Percentiles rank a stretch among this genome's conserved stretches.
Evolutionary conservation across 345 rosid genomes (phyloP).

Genomic region (Acer negundo): DNA sequence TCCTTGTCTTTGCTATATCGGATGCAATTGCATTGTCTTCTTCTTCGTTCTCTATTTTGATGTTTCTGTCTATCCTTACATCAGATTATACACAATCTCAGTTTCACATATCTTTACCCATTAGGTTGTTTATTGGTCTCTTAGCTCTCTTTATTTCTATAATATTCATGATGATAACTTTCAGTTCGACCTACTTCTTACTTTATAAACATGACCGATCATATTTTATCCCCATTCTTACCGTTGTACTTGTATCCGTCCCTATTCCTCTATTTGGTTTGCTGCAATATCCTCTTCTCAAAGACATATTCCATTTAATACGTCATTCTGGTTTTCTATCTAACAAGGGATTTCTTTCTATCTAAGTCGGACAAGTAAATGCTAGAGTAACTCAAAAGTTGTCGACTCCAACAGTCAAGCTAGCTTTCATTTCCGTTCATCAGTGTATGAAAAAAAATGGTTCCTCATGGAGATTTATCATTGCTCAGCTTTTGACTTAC

Average conservation of each 20-base stretch:
- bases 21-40: background rate
- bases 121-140: background rate
- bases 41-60: background rate
- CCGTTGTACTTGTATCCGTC: background rate
- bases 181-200: background rate
- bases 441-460: too few species aligned
- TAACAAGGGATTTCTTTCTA: too few species aligned
- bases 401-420: background rate
- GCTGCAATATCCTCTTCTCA: background rate
- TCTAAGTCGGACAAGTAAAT: background rate
- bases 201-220: too few species aligned
- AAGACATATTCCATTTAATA: too few species aligned
- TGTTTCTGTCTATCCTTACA: conserved; percentile 15
- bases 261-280: background rate
- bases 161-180: conserved; percentile 7
- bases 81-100: background rate
- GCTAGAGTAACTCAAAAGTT: background rate
- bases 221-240: background rate
- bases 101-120: background rate
- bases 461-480: background rate
- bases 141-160: conserved; percentile 7
- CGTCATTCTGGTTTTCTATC: background rate
- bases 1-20: background rate
- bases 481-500: background rate
- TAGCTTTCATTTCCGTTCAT: too few species aligned